Conservation (phyloP, 176 grass and related monocot genomes). For the Lolium perenne region DNA sequence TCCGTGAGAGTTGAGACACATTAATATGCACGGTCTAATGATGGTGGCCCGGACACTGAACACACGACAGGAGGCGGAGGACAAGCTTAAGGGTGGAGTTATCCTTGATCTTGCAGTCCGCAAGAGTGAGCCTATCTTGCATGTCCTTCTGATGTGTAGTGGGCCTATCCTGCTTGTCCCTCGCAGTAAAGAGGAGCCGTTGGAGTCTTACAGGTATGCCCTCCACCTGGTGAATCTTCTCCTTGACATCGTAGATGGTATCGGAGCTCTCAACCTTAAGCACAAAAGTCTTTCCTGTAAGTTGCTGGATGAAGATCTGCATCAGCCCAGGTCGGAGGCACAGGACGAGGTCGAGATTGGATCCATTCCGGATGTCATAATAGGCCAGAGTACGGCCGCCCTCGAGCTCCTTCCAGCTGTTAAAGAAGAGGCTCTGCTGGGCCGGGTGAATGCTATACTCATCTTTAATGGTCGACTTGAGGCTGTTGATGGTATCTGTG, state of each 20-base stretch:
- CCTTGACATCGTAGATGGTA: neutral
- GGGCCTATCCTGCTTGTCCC: no score
- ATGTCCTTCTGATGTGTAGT: no score
- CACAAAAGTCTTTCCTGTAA: neutral
- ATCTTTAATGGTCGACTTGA: neutral
- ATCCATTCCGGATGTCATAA: neutral
- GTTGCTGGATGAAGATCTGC: neutral
- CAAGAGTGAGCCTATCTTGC: no score
- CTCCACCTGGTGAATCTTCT: no score
- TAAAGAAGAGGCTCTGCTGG: neutral
- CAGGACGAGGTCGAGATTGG: neutral
- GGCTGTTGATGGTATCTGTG: neutral
- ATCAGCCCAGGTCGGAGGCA: neutral
- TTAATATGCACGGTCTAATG: no score
- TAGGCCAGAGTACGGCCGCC: neutral
- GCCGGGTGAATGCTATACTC: neutral
- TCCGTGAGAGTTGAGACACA: no score
- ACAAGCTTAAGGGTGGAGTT: no score
- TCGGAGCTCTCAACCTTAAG: neutral
- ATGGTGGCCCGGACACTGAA: no score
- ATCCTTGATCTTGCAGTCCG: no score
- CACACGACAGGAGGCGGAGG: no score
- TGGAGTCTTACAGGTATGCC: no score
- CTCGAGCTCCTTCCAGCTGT: neutral
- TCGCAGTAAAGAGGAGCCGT: no score